Base-by-base conservation (phyloP, 1,284 basidiomycete genomes). In the Ceratobasidium sp. region DNA sequence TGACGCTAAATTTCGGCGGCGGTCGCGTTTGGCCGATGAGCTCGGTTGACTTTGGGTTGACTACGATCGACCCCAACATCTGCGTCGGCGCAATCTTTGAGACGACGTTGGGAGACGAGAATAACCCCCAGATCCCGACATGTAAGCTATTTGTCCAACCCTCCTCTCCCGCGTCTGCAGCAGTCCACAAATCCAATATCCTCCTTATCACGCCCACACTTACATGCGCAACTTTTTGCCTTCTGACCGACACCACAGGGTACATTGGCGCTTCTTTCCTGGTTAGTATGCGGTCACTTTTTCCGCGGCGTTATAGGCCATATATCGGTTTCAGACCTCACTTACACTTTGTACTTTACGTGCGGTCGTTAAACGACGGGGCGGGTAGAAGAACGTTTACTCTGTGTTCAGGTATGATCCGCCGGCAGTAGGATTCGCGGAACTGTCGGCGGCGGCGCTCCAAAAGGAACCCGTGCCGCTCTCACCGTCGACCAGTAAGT, bases 301-400 rank as follows among this genome's bases (percentile, higher is more conserved):
- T 33, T 67, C 64, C 26, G 4, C n/a, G 15, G n/a, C 12, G 15
- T 15, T n/a, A 28, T 26, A 26, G 3, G 23, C 51, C 13, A 18
- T 61, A 18, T 49, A 26, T 55, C 20, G 26, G 53, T 42, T 70
- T 46, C 61, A 66, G 51, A 20, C 61, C 23, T 15, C 7, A 23
- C 66, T 67, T 12, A 67, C 64, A 28, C 42, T n/a, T 49, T 73
- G 44, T 51, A 46, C 23, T 56, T 53, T 23, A 55, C 39, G 10
- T 73, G 40, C 28, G 28, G 10, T 46, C 20, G 49, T 20, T 46
- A 5, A 13, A 33, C 23, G 60, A 63, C 60, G 13, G 4, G 39
- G n/a, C 40, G 63, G 42, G n/a, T 75, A 92, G 89, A 98, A 97
- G 90, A 97, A 97, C 83, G 94, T 96, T 0, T 97, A 96, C 86